Evolutionary conservation across 331 rosid species (phyloP).

Genomic region (Acacia concinna): DNA sequence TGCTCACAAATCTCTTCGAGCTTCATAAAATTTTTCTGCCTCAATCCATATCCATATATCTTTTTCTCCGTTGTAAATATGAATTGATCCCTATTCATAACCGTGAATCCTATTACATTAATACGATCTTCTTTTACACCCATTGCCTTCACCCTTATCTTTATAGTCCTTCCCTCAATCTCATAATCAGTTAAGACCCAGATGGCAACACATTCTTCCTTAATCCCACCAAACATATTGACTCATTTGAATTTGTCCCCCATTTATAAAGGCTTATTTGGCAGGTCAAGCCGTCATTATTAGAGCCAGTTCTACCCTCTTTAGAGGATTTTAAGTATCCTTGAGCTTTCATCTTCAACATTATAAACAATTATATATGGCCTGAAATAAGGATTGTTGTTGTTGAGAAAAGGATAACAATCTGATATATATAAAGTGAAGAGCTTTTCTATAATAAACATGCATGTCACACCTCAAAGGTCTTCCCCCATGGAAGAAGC

Average conservation of each 20-base stretch:
- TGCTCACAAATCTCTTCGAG: background rate
- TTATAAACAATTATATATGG: background rate
- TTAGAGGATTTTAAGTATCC: background rate
- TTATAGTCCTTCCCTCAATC: no score
- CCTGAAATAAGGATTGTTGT: background rate
- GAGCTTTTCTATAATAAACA: background rate
- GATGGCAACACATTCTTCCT: no score
- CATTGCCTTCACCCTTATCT: no score
- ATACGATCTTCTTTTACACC: background rate
- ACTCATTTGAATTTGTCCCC: no score
- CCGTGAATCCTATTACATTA: background rate
- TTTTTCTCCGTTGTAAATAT: background rate
- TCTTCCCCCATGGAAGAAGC: background rate
- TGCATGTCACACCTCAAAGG: conserved; percentile 11
- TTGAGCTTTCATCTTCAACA: background rate
- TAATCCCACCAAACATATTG: no score
- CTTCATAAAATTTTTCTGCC: background rate
- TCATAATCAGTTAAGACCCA: no score
- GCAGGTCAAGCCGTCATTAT: background rate
- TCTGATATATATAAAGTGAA: background rate
- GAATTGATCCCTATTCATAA: background rate
- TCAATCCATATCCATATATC: conserved; percentile 6
- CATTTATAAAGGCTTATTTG: background rate
- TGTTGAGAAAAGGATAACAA: background rate
- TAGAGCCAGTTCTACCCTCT: background rate